Evolutionary conservation across 2,329 filamentous ascomycete species (phyloP), one percentile per base, ranked within the genome.

Genomic region (Aspergillus pseudoviridinutans): DNA sequence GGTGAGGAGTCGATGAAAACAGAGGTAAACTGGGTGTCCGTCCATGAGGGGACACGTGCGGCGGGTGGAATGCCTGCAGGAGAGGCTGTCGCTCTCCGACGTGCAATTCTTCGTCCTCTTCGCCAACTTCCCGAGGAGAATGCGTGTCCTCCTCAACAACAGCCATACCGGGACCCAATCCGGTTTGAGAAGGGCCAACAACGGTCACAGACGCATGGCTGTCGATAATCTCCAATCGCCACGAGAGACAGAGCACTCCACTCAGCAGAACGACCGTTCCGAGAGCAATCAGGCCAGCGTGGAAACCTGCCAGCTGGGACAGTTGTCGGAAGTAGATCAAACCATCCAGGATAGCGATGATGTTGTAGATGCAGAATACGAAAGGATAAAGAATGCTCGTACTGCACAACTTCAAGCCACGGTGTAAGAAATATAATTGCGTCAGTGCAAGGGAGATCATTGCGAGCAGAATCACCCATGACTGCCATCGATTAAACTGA

Each of bases 311-410:
- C 61, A 99, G 85, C 56, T 90, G 83, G 62, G 91, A 88, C 54
- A 88, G 89, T 75, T 99, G 94, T 66, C 89, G 84, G 78, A 97
- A 99, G 76, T 97, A 99, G 67, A 99, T 96, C 65, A 99, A 82
- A 32, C 94, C 94, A 75, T 99, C 94, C 65, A 97, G 80, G 65
- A 99, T 99, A 64, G 94, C 94, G 69, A 97, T 92, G 69, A 99
- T 96, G 80, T 99, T 99, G 82, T 97, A 99, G 63, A 97, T 86
- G 81, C 94, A 99, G 76, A 99, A 99, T 42, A 97, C 92, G 66
- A 97, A 87, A 4, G 94, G 94, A 75, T 99, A 99, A 64, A 99
- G 82, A 60, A 97, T 89, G 68, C 91, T 96, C 24, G 94, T 97
- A 55, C 92, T 97, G 74, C 95, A 92, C 53, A 99, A 83, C 76